Base-by-base conservation (phyloP, 176 grass and related monocot species). In the Hyparrhenia diplandra region DNA sequence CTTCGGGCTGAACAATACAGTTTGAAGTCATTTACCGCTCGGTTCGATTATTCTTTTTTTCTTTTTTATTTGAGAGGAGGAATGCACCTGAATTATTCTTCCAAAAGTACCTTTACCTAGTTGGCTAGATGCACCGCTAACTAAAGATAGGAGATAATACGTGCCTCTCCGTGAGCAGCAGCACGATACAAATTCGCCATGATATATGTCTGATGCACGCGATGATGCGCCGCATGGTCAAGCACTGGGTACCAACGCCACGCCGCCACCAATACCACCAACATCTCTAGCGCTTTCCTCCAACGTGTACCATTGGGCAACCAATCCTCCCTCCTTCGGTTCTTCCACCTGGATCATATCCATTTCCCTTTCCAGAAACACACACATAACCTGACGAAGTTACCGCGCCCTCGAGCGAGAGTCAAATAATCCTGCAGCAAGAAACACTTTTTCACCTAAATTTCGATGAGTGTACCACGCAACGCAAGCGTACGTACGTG, bases 371-470 rank as follows among this genome's bases (percentile, higher is more conserved):
- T 59, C 2, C 10, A 25, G 23, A 27, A 11, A 49, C 31, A 34
- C 4, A 12, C 16, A 13, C 13, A 18, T 8, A 18, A 1, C 41
- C 36, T 27, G 5, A 10, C 34, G 16, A 76, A 84, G 14, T 30
- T 47, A 41, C 28, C 12, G 61, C 39, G 18, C 17, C n/a, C n/a
- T n/a, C n/a, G n/a, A n/a, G 60, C 37, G 13, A 3, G 4, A 42
- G 70, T 75, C 70, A 80, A 69, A 75, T 52, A n/a, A 25, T 11
- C 63, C 14, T 28, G 30, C 54, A 28, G 24, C 82, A 85, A 76
- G 71, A 71, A 81, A 71, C 82, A 2, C 27, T 60, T 67, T 67
- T 75, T 43, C 24, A 73, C 71, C 75, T 13, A 49, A 69, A 31
- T 42, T 2, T 2, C 2, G 5, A 46, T 17, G 71, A 36, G 68